Conservation (phyloP, 208 protist species). For the Leishmania lainsoni region DNA sequence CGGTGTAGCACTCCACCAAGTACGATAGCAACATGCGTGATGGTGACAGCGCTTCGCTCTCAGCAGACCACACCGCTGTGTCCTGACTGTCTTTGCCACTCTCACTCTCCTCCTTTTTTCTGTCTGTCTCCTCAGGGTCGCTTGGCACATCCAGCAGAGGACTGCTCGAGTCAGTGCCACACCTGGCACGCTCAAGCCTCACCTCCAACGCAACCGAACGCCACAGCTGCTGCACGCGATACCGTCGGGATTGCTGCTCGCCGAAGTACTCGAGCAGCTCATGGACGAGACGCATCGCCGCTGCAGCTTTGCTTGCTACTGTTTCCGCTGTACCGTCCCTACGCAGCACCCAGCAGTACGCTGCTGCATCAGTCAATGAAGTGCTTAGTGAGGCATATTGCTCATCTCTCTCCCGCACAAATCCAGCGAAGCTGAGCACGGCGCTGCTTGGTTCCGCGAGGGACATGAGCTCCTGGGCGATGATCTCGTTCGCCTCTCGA, state of each 20-base stretch:
- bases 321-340: background rate
- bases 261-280: slow-evolving; percentile 21
- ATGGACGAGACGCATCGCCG: slow-evolving; percentile 7
- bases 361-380: background rate
- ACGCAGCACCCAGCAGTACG: slow-evolving; percentile 21
- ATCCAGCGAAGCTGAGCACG: slow-evolving; percentile 55
- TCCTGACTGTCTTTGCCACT: background rate
- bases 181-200: slow-evolving; percentile 48
- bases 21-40: slow-evolving; percentile 36
- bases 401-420: slow-evolving; percentile 20
- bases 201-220: slow-evolving; percentile 48
- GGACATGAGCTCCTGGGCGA: slow-evolving; percentile 49
- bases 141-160: background rate
- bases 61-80: background rate
- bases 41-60: background rate
- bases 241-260: slow-evolving; percentile 25
- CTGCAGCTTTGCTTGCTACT: slow-evolving; percentile 1
- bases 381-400: background rate
- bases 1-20: slow-evolving; percentile 47
- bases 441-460: slow-evolving; percentile 41
- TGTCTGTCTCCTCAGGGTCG: background rate
- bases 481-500: slow-evolving; percentile 38
- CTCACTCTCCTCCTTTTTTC: background rate
- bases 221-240: slow-evolving; percentile 34
- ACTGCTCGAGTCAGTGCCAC: slow-evolving; percentile 2